Percentiles rank a stretch among this genome's conserved stretches.
phyloP scores from a whole-genome alignment of 2,329 filamentous ascomycete genomes.

The Fusarium clavum region DNA sequence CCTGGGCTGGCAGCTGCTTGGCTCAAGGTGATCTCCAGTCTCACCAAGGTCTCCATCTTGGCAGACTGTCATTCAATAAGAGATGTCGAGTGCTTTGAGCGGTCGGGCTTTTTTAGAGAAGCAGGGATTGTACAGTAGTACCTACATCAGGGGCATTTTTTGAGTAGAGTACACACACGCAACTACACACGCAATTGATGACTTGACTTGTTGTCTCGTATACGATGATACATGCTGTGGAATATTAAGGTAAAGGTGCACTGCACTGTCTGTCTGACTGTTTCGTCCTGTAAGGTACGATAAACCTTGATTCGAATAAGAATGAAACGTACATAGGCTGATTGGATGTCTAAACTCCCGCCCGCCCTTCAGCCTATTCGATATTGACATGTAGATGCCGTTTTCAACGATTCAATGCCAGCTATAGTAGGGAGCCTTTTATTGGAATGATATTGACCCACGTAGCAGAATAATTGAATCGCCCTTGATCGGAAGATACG shows the following conservation, averaged over 20 bases:
- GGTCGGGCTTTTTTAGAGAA: conserved; percentile 9
- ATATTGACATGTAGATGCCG: not conserved
- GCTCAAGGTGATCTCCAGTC: conserved; percentile 16
- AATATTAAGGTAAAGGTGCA: not conserved
- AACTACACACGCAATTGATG: conserved; percentile 5
- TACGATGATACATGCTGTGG: not conserved
- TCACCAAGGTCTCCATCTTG: conserved; percentile 14
- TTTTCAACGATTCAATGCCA: conserved; percentile 10
- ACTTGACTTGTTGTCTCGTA: conserved; percentile 6
- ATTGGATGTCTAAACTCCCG: conserved; percentile 5
- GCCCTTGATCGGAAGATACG: conserved; percentile 9
- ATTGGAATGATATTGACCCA: conserved; percentile 39
- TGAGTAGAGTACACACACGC: not conserved
- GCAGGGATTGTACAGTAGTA: conserved; percentile 16
- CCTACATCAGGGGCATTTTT: conserved; percentile 23
- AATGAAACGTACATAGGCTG: not conserved
- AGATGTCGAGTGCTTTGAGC: conserved; percentile 5
- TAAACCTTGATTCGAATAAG: not conserved
- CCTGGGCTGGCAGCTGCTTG: conserved; percentile 22
- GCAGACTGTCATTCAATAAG: conserved; percentile 13
- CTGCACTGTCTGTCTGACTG: not conserved
- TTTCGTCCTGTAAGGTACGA: not conserved
- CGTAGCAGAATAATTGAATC: conserved; percentile 17
- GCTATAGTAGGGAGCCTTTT: conserved; percentile 12
- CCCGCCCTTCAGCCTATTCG: conserved; percentile 5